phyloP scores from a whole-genome alignment of 1,139 yeast genomes.

The Arxiozyma bovina region DNA sequence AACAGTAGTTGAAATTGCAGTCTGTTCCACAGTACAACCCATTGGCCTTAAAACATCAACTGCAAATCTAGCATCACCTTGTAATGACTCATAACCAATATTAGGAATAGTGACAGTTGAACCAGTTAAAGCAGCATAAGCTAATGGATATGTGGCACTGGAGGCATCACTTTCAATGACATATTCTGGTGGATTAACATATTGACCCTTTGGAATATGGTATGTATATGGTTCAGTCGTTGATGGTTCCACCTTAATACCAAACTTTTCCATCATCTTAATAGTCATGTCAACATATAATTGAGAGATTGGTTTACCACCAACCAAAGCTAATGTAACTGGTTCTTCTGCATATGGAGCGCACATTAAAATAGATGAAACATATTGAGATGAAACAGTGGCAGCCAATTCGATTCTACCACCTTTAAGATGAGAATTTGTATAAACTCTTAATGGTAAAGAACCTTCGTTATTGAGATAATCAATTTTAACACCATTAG shows the following conservation, averaged over 20 bases:
- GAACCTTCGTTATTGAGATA: conserved; percentile 75
- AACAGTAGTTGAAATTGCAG: conserved; percentile 80
- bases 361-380: conserved; percentile 91
- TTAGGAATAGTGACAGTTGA: conserved; percentile 88
- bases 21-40: conserved; percentile 88
- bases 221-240: conserved; percentile 71
- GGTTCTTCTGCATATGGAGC: conserved; percentile 93
- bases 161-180: conserved; percentile 97
- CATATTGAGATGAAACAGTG: conserved; percentile 94
- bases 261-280: conserved; percentile 88
- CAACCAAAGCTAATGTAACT: conserved; percentile 78
- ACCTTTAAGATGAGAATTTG: conserved; percentile 71
- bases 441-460: conserved; percentile 64
- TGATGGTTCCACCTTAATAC: conserved; percentile 68
- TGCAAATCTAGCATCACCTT: conserved; percentile 97
- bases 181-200: conserved; percentile 73
- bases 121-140: conserved; percentile 97
- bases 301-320: conserved; percentile 95
- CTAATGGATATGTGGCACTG: conserved; percentile 94
- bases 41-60: conserved; percentile 84
- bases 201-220: conserved; percentile 77
- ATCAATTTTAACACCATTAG: conserved; percentile 67
- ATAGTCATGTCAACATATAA: conserved; percentile 96
- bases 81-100: conserved; percentile 84
- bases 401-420: conserved; percentile 93